Evolutionary conservation across 1,284 basidiomycete genomes (phyloP).

Genomic region (Trametes sp.): DNA sequence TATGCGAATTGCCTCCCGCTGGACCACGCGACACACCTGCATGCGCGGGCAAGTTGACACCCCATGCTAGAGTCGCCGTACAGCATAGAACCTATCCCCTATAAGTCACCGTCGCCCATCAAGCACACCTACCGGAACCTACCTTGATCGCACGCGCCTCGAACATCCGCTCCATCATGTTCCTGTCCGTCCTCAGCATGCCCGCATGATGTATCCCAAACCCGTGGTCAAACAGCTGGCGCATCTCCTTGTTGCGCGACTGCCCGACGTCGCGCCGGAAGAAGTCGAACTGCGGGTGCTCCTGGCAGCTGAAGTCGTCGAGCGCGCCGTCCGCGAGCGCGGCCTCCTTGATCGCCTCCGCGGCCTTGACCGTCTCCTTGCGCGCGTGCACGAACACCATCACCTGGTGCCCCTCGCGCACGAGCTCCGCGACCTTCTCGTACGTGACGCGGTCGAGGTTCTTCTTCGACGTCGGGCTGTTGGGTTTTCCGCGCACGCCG

Average conservation of each 20-base stretch:
- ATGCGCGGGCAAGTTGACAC: slow-evolving; percentile 98
- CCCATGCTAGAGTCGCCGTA: slow-evolving; percentile 99
- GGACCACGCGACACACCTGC: slow-evolving; percentile 66
- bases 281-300: slow-evolving; percentile 78
- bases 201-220: slow-evolving; percentile 99
- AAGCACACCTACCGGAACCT: background rate
- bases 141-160: slow-evolving; percentile 93
- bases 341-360: slow-evolving; percentile 85
- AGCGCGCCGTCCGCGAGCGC: slow-evolving; percentile 76
- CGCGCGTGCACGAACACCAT: slow-evolving; percentile 99
- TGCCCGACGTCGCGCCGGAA: slow-evolving; percentile 84
- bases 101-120: slow-evolving; percentile 14
- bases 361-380: slow-evolving; percentile 97
- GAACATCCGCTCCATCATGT: slow-evolving; percentile 96
- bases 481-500: slow-evolving; percentile 92
- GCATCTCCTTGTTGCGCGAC: slow-evolving; percentile 97
- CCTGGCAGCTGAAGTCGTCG: slow-evolving; percentile 83
- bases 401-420: slow-evolving; percentile 92
- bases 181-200: slow-evolving; percentile 95
- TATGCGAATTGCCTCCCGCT: background rate
- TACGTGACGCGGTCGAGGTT: slow-evolving; percentile 93
- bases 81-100: slow-evolving; percentile 89
- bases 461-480: slow-evolving; percentile 76
- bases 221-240: slow-evolving; percentile 89
- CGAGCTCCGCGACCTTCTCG: slow-evolving; percentile 88